These are phyloP conservation scores for Pyrenochaeta sp. DNA, from an alignment of 2,329 filamentous ascomycete genomes.

Conservation along the genomic window DNA sequence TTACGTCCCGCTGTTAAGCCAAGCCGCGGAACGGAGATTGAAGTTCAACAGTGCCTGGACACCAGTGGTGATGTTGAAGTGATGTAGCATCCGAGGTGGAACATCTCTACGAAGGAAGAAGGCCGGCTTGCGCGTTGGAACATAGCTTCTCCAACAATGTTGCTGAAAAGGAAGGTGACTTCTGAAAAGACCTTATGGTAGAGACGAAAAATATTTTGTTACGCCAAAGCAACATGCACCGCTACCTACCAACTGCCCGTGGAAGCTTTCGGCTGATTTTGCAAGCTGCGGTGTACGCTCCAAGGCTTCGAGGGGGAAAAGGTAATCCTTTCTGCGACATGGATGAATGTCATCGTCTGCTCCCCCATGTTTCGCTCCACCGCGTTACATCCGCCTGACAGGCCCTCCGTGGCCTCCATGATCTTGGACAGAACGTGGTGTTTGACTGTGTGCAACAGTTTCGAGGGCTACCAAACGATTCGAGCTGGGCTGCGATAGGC, in stretches of 20 bases:
- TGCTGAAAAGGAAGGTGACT: neutral
- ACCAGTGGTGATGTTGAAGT: no score
- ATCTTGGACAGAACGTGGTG: neutral
- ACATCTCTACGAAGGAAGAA: neutral
- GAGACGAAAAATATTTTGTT: neutral
- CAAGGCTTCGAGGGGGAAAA: no score
- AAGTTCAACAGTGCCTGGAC: neutral
- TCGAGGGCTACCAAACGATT: neutral
- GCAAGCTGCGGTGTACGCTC: no score
- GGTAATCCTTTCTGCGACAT: neutral
- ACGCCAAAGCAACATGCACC: neutral
- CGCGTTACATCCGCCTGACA: neutral
- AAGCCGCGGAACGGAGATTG: no score
- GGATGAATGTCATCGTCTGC: neutral
- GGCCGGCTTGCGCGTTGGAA: neutral
- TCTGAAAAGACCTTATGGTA: neutral
- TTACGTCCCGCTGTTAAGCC: no score
- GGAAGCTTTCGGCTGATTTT: no score
- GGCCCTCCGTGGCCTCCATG: constrained; percentile 2
- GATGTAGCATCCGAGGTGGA: neutral
- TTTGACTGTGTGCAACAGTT: neutral
- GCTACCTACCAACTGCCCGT: neutral
- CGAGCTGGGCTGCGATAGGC: neutral
- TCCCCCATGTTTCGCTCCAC: neutral
- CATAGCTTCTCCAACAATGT: neutral